Evolutionary conservation across 805 yeast genomes (phyloP), one percentile per base, ranked within the genome.

Genomic region (Kregervanrija pseudodelftensis): DNA sequence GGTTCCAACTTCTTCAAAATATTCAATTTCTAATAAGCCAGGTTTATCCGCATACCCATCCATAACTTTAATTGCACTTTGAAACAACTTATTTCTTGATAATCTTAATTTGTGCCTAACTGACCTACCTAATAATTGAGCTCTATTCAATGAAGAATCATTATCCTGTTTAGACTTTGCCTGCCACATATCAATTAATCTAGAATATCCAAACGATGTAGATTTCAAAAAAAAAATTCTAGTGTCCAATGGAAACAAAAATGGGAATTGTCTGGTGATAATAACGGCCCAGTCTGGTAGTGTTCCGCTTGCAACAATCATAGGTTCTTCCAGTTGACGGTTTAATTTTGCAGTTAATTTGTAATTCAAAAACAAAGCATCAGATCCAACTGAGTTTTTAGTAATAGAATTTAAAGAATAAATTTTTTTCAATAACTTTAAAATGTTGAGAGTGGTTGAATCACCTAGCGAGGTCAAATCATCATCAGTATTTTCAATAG

Each of bases 1-100:
- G 0, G 96, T 82, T n/a, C 98, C 99, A 7, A 75, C 96, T 60
- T 91, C 99, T 51, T 83, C 89, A 50, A 74, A 79, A 56, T 85
- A 91, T 59, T 90, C 96, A 45, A 93, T 80, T 55, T 91, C 98
- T 16, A 91, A 65, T 4, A 85, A 69, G 30, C 88, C 83, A 1
- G 96, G 89, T n/a, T 82, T 73, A 0, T 85, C 66, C 0, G 93
- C 95, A 59, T 87, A 83, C 41, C 77, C 67, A 37, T 79, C 82
- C 62, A 93, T 67, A 2, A 90, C 84, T 55, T 86, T 86, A 41
- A 85, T 63, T 0, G 95, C 95, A 47, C 93, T 82, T 49, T 80
- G 79, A 40, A 93, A 69, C 22, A 91, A 61, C 51, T 76, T 76
- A 11, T 73, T 72, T 52, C 98, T 70, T 1, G 90, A 74, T 13